phyloP scores from a whole-genome alignment of 345 rosid genomes.

The Reutealis trisperma region DNA sequence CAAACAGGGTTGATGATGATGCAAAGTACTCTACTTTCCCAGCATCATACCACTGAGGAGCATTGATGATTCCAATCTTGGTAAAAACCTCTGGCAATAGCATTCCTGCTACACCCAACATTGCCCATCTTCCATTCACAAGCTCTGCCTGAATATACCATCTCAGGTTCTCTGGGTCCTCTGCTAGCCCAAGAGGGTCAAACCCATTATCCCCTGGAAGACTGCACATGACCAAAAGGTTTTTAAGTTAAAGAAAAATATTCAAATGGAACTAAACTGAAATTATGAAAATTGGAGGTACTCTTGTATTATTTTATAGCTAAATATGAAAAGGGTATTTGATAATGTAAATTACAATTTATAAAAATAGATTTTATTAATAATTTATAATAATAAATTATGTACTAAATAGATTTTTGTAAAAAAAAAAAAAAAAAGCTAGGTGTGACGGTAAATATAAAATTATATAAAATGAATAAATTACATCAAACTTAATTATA shows the following conservation, averaged over 20 bases:
- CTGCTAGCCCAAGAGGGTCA: conserved; percentile 87
- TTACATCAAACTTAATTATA: no score
- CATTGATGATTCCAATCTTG: conserved; percentile 72
- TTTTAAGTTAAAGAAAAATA: background rate
- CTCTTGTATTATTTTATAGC: no score
- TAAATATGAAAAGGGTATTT: no score
- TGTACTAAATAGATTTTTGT: no score
- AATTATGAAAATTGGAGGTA: no score
- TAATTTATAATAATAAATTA: no score
- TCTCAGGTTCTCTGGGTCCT: conserved; percentile 91
- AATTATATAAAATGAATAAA: background rate
- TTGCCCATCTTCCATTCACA: conserved; percentile 90
- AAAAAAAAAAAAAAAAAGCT: no score
- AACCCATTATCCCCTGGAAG: conserved; percentile 97
- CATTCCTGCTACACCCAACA: conserved; percentile 96
- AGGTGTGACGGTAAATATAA: no score
- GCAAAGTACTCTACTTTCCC: conserved; percentile 95
- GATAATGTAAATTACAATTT: no score
- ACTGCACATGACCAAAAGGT: conserved; percentile 31
- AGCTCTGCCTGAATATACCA: conserved; percentile 96
- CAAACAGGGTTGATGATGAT: conserved; percentile 86
- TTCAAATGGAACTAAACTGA: no score
- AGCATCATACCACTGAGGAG: conserved; percentile 83
- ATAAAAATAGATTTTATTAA: no score
- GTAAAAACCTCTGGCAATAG: conserved; percentile 91